Conservation (phyloP, 2,329 filamentous ascomycete species). For the Eutypella sp. region DNA sequence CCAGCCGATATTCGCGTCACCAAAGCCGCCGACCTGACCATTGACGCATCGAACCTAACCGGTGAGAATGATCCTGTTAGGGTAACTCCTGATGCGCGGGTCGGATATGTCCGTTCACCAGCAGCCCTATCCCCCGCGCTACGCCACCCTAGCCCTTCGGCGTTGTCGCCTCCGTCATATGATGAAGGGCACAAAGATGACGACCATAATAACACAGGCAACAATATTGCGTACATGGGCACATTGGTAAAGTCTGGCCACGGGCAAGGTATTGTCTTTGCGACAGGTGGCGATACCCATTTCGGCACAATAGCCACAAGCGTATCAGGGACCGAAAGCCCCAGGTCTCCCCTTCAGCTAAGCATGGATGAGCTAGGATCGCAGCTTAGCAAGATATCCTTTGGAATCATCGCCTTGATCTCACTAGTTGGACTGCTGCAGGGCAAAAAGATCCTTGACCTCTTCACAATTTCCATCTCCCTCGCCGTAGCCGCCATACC, state of each 20-base stretch:
- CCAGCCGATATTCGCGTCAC: constrained; percentile 95
- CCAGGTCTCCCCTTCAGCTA: constrained; percentile 85
- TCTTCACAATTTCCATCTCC: constrained; percentile 96
- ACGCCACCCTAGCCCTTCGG: constrained; percentile 33
- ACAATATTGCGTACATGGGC: constrained; percentile 97
- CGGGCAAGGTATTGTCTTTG: constrained; percentile 94
- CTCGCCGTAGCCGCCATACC: constrained; percentile 94
- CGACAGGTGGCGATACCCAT: constrained; percentile 87
- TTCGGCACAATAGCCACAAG: constrained; percentile 96
- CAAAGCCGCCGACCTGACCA: constrained; percentile 80
- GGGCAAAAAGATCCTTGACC: constrained; percentile 83
- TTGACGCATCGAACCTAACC: constrained; percentile 94
- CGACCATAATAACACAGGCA: constrained; percentile 66
- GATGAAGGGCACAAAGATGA: constrained; percentile 58
- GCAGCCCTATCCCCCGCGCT: constrained; percentile 21
- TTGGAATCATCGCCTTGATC: constrained; percentile 88
- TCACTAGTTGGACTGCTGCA: constrained; percentile 86
- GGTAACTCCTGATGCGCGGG: constrained; percentile 62
- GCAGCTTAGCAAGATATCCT: constrained; percentile 94
- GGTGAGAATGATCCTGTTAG: constrained; percentile 92
- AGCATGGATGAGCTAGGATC: constrained; percentile 98
- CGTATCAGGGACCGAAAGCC: constrained; percentile 90
- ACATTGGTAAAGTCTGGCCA: constrained; percentile 92
- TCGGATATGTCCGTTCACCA: constrained; percentile 25
- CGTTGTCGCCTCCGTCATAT: constrained; percentile 49